Conservation (phyloP, 805 yeast genomes). For the Sporopachydermia quercuum region DNA sequence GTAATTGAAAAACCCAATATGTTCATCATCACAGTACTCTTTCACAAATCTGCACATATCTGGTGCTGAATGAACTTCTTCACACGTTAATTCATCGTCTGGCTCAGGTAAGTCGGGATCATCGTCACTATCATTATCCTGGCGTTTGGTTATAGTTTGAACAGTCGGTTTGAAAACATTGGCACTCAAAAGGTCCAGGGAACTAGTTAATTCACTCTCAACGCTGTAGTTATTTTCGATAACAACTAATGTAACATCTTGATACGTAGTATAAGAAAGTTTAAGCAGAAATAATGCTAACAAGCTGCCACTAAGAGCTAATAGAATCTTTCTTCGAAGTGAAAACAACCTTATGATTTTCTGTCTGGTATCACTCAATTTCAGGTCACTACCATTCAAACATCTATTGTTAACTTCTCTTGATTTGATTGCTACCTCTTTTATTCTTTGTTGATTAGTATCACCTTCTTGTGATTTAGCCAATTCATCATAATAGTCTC, state of each 20-base stretch:
- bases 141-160: not conserved
- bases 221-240: too few relatives aligned
- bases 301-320: not conserved
- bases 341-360: not conserved
- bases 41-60: constrained; percentile 26
- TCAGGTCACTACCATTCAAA: too few relatives aligned
- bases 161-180: not conserved
- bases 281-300: not conserved
- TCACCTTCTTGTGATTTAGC: not conserved
- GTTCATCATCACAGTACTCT: constrained; percentile 19
- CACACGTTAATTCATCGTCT: constrained; percentile 2
- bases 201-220: too few relatives aligned
- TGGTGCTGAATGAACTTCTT: constrained; percentile 3
- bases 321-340: not conserved
- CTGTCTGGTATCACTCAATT: too few relatives aligned
- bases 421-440: not conserved
- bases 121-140: too few relatives aligned
- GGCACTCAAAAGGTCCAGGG: not conserved
- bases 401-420: not conserved
- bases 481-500: not conserved
- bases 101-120: too few relatives aligned
- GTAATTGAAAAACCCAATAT: constrained; percentile 25
- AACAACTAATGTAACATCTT: too few relatives aligned
- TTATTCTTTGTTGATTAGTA: not conserved
- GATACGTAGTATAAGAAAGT: not conserved